Evolutionary conservation across 331 rosid species (phyloP).

Genomic region (Cucumis variabilis): DNA sequence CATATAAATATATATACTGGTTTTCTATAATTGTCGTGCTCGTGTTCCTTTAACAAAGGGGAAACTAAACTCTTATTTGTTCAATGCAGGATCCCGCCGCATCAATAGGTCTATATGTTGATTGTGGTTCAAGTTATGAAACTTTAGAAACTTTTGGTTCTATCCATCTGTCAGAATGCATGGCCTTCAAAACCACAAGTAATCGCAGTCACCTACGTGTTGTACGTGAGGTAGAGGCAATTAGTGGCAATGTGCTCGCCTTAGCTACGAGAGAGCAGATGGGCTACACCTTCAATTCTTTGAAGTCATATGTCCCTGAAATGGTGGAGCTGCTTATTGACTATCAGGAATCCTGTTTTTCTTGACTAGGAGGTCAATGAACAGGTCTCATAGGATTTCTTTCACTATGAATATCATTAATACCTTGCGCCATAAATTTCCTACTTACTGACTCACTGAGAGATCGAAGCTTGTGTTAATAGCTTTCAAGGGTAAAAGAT

Average conservation of each 20-base stretch:
- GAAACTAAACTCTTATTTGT: neutral
- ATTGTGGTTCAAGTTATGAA: slow-evolving; percentile 88
- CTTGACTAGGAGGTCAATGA: slow-evolving; percentile 97
- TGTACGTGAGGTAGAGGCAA: slow-evolving; percentile 93
- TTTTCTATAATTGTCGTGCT: neutral
- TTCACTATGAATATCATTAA: neutral
- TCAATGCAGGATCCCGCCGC: slow-evolving; percentile 74
- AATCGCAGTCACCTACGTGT: slow-evolving; percentile 87
- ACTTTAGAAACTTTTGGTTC: slow-evolving; percentile 74
- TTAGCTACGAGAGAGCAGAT: slow-evolving; percentile 95
- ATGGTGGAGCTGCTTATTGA: slow-evolving; percentile 95
- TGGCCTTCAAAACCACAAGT: slow-evolving; percentile 92
- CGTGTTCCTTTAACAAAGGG: neutral
- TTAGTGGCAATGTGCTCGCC: slow-evolving; percentile 89
- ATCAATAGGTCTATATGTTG: slow-evolving; percentile 79
- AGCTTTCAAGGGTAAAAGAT: slow-evolving; percentile 78
- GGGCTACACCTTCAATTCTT: slow-evolving; percentile 88
- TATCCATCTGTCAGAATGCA: slow-evolving; percentile 79
- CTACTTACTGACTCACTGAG: neutral
- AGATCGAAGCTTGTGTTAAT: slow-evolving; percentile 35
- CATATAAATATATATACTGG: neutral
- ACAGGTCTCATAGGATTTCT: slow-evolving; percentile 57
- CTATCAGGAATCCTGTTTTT: slow-evolving; percentile 74
- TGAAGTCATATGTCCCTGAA: slow-evolving; percentile 88
- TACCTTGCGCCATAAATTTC: slow-evolving; percentile 22